Conservation (phyloP, 2,329 filamentous ascomycete genomes). For the Alternaria incomplexa region DNA sequence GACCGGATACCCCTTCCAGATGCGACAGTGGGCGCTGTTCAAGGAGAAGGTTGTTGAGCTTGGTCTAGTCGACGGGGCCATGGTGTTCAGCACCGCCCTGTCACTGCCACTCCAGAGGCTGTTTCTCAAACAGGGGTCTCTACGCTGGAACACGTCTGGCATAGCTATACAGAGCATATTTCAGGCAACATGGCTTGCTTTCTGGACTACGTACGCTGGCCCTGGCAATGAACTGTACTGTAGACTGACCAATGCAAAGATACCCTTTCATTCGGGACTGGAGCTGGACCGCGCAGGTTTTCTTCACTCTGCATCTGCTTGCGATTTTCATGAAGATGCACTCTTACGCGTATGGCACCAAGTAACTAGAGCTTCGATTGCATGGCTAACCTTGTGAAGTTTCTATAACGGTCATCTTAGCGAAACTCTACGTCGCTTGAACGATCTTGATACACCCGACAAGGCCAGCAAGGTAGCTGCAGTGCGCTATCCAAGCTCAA, state of each 20-base stretch:
- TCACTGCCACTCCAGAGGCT: slow-evolving; percentile 75
- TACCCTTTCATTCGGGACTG: slow-evolving; percentile 85
- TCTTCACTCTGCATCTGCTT: slow-evolving; percentile 88
- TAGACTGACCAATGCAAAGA: slow-evolving; percentile 40
- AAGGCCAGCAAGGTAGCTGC: slow-evolving; percentile 71
- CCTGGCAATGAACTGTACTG: background rate
- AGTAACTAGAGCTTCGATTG: background rate
- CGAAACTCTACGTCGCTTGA: slow-evolving; percentile 81
- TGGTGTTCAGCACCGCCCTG: slow-evolving; percentile 78
- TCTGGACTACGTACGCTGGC: slow-evolving; percentile 72
- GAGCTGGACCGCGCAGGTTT: slow-evolving; percentile 98
- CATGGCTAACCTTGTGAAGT: slow-evolving; percentile 19
- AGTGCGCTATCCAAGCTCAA: slow-evolving; percentile 70
- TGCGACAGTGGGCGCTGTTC: slow-evolving; percentile 87
- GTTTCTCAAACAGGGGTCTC: slow-evolving; percentile 62
- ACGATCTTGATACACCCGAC: slow-evolving; percentile 78
- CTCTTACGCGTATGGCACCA: slow-evolving; percentile 70
- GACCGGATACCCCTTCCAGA: slow-evolving; percentile 82
- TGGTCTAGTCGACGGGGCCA: slow-evolving; percentile 79
- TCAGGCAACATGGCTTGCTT: slow-evolving; percentile 76
- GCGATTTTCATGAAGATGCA: slow-evolving; percentile 99
- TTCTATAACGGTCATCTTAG: slow-evolving; percentile 98
- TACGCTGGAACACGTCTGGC: slow-evolving; percentile 80
- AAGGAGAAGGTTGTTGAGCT: slow-evolving; percentile 89
- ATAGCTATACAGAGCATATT: slow-evolving; percentile 82